Base-by-base conservation (phyloP, 148 eudicot genomes). In the Chenopodium formosanum region DNA sequence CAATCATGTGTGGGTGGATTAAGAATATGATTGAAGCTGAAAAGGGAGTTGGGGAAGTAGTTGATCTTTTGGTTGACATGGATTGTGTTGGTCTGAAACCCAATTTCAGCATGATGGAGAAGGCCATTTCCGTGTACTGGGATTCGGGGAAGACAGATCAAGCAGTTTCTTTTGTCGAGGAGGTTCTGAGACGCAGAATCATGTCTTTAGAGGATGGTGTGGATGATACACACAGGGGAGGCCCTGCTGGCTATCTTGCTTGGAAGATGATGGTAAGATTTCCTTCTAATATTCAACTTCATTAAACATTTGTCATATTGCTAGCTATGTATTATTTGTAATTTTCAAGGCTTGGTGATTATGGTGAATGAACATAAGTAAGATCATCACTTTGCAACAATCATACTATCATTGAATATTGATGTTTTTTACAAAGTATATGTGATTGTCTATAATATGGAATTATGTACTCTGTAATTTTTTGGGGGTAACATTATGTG, bases 61-160 rank as follows among this genome's bases (percentile, higher is more conserved):
- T 92, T 84, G 93, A 93, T 63, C 90, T 95, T 62, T 82, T 95
- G 77, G 91, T 91, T 78, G 99, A 95, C 53, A 93, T 95, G 99
- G 97, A 95, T 81, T 95, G 99, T 86, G 99, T 93, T 69, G 99
- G 99, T 20, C 83, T 95, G 70, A 90, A 87, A 78, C 94, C 97
- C 10, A 84, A 81, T 37, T 95, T 93, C 77, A 95, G 97, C 78
- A 95, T 95, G 97, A 84, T 95, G 76, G 99, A 95, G 85, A 92
- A 95, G 87, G 99, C 92, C 79, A 90, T 95, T 67, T 89, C 94
- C 2, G 84, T 95, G 83, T 95, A 91, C 81, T 93, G 97, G 93
- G 93, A 90, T 75, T 76, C 83, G 75, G 92, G 83, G 31, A 89
- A 88, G 89, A 88, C 84, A 77, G 90, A 89, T 77, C 82, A 84